Conservation (phyloP, 805 yeast species). For the Pichia scutulata region DNA sequence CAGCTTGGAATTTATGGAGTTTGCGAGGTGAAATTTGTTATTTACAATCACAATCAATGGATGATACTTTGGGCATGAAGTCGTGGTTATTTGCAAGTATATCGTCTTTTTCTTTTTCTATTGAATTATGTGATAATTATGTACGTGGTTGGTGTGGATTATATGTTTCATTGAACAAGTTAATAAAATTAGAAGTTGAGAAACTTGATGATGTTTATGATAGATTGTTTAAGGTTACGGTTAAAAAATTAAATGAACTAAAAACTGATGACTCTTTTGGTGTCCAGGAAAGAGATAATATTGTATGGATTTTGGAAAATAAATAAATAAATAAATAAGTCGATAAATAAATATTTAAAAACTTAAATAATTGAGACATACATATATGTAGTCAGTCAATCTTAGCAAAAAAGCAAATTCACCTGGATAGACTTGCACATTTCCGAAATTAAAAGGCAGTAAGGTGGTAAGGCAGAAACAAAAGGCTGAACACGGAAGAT, state of each 20-base stretch:
- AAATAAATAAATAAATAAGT: too few relatives aligned
- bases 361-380: too few relatives aligned
- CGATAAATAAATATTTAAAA: too few relatives aligned
- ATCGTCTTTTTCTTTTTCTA: conserved; percentile 36
- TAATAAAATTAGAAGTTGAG: conserved; percentile 4
- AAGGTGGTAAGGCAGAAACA: too few relatives aligned
- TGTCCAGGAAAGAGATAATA: conserved; percentile 32
- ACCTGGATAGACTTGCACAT: too few relatives aligned
- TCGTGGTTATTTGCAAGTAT: conserved; percentile 10
- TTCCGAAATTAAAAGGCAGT: too few relatives aligned
- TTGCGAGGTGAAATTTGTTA: conserved; percentile 50
- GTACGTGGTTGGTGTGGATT: conserved; percentile 46
- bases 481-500: too few relatives aligned
- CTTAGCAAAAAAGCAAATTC: too few relatives aligned
- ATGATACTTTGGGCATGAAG: background rate
- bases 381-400: too few relatives aligned
- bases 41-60: conserved; percentile 2
- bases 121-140: conserved; percentile 68
- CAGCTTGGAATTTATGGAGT: conserved; percentile 57
- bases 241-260: conserved; percentile 30
- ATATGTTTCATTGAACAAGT: conserved; percentile 10
- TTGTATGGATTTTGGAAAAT: conserved; percentile 21
- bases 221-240: conserved; percentile 32
- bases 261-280: conserved; percentile 21
- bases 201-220: conserved; percentile 6